A percentile compares a stretch with the other conserved stretches of the same genome.
These are phyloP conservation scores for Talaromyces sp. DNA, from an alignment of 2,329 filamentous ascomycete genomes.

Conservation along the genomic window DNA sequence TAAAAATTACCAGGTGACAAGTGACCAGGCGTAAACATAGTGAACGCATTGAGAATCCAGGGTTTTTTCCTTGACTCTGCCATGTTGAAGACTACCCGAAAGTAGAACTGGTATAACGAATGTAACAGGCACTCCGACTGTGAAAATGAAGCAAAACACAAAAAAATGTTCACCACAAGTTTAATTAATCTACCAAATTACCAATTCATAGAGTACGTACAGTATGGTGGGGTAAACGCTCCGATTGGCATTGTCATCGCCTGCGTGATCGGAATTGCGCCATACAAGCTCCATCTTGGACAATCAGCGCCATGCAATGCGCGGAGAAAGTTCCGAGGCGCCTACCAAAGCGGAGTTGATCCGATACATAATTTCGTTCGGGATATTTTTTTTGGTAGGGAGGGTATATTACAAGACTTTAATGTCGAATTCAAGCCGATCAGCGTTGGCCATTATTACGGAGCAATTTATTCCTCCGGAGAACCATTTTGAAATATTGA, in stretches of 20 bases:
- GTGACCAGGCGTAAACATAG: constrained; percentile 44
- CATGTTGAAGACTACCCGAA: neutral
- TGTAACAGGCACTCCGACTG: neutral
- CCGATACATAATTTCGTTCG: neutral
- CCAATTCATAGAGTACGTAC: neutral
- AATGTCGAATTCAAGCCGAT: too few relatives aligned
- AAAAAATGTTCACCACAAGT: neutral
- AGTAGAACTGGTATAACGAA: neutral
- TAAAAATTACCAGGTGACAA: constrained; percentile 28
- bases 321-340: neutral
- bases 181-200: neutral
- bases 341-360: neutral
- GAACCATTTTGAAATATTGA: too few relatives aligned
- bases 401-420: too few relatives aligned
- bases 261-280: constrained; percentile 5
- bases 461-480: too few relatives aligned
- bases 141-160: neutral
- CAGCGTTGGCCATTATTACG: too few relatives aligned
- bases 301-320: neutral
- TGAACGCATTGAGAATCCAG: constrained; percentile 41
- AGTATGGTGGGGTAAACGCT: neutral
- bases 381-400: too few relatives aligned
- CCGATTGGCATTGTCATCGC: neutral
- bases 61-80: constrained; percentile 1
- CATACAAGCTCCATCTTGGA: constrained; percentile 4